Percentiles rank a stretch among this genome's conserved stretches.
These are phyloP conservation scores for Aspergillus cristatus DNA, from an alignment of 495 filamentous ascomycete species.

Conservation along the genomic window DNA sequence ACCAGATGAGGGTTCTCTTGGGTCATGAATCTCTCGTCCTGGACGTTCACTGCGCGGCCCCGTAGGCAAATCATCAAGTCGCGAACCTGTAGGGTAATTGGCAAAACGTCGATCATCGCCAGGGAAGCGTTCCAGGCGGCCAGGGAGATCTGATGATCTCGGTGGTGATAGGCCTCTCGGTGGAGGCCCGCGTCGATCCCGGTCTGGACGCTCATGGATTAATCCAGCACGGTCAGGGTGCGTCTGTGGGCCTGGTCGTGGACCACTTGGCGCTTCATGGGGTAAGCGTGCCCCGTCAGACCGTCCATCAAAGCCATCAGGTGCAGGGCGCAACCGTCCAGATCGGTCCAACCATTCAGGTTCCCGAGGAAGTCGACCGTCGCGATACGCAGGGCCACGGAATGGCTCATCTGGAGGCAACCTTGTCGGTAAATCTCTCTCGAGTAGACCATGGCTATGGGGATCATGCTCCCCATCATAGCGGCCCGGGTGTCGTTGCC, in stretches of 20 bases:
- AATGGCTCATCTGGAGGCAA: conserved; percentile 33
- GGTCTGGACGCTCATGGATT: conserved; percentile 28
- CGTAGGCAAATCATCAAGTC: conserved; percentile 29
- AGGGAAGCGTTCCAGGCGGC: conserved; percentile 30
- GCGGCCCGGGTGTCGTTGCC: conserved; percentile 23
- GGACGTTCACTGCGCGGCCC: conserved; percentile 30
- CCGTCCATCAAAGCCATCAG: conserved; percentile 21
- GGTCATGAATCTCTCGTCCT: conserved; percentile 15
- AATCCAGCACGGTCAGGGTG: conserved; percentile 28
- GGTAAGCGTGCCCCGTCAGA: conserved; percentile 2
- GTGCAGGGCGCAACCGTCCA: conserved; percentile 22
- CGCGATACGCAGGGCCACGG: conserved; percentile 29
- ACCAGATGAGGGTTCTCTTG: conserved; percentile 16
- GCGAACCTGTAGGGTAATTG: conserved; percentile 14
- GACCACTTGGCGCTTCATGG: conserved; percentile 6
- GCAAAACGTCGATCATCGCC: conserved; percentile 24
- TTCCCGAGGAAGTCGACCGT: conserved; percentile 23
- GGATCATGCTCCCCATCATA: no score
- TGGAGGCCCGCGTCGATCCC: conserved; percentile 26
- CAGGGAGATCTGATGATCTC: conserved; percentile 22
- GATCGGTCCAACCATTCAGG: conserved; percentile 31
- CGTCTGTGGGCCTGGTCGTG: conserved; percentile 15
- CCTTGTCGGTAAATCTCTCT: conserved; percentile 26
- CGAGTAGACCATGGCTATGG: conserved; percentile 5
- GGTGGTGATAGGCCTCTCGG: conserved; percentile 21